These are phyloP conservation scores for Stephania cephalantha DNA, from an alignment of 164 flowering plant species.

Conservation along the genomic window DNA sequence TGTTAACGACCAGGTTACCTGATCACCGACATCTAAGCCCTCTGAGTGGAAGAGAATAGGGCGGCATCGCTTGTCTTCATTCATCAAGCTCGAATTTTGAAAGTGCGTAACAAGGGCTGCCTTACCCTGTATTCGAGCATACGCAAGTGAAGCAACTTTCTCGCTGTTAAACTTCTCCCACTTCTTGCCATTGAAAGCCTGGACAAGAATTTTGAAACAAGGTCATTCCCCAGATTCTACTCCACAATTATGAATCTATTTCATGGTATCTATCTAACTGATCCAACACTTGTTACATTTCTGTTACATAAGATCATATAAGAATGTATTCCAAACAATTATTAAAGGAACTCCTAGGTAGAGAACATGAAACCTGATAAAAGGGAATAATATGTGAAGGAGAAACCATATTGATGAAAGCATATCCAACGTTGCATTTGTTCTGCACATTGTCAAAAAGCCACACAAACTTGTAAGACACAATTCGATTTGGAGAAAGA, in stretches of 20 bases:
- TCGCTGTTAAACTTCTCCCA: slow-evolving; percentile 99
- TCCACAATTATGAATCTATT: neutral
- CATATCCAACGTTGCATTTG: slow-evolving; percentile 97
- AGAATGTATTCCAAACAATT: neutral
- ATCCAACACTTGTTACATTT: neutral
- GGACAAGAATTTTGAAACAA: slow-evolving; percentile 14
- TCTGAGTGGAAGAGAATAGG: slow-evolving; percentile 85
- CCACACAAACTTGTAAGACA: slow-evolving; percentile 15
- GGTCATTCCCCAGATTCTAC: neutral
- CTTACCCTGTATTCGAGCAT: slow-evolving; percentile 97
- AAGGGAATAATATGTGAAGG: slow-evolving; percentile 75
- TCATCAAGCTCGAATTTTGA: slow-evolving; percentile 98
- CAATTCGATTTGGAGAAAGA: slow-evolving; percentile 3
- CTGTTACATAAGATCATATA: neutral
- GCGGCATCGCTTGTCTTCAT: slow-evolving; percentile 96
- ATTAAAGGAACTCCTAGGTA: neutral
- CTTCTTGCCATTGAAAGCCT: slow-evolving; percentile 93
- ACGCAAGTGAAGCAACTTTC: slow-evolving; percentile 94
- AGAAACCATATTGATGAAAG: slow-evolving; percentile 92
- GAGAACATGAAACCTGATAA: slow-evolving; percentile 49
- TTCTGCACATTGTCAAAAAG: slow-evolving; percentile 49
- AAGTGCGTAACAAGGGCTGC: slow-evolving; percentile 82
- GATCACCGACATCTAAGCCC: slow-evolving; percentile 49
- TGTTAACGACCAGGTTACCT: slow-evolving; percentile 36
- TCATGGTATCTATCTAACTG: neutral